Base-by-base conservation (phyloP, 768 basidiomycete genomes). In the Pulveroboletus sp. region DNA sequence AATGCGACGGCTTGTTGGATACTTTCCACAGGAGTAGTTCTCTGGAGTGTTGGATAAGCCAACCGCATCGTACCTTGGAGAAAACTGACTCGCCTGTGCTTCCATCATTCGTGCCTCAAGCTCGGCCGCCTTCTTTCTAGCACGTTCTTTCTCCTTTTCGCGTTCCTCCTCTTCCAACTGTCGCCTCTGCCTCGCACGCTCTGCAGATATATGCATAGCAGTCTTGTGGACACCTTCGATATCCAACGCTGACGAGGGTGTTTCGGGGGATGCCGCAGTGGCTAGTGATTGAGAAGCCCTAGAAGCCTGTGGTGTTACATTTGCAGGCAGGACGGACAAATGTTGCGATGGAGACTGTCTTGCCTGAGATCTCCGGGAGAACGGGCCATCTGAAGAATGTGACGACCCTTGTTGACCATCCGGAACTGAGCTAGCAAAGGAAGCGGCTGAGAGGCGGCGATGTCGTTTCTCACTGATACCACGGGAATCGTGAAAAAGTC, bases 151-250 rank as follows among this genome's bases (percentile, higher is more conserved):
- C 65, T 86, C 85, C 40, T 80, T 84, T 61, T 90, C 84, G 14
- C 91, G 77, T 56, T 88, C 85, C 52, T 83, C 85, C 62, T 94
- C 93, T 57, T 94, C 92, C 43, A 86, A 78, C 59, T 89, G 84
- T 40, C 90, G 73, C 45, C 92, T 75, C 52, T 85, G 78, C 59
- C 81, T 85, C 6, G 92, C 92, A 34, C 90, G 79, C 52, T 89
- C 90, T 2, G 92, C 92, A 6, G 88, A 88, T 46, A 68, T 78
- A 51, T 91, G 90, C 92, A 94, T 93, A 16, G 84, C 70, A 39
- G 82, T 81, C 63, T 87, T 87, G 49, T 79, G 76, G n/a, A 72
- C 78, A 43, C 81, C 81, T 43, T 90, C 86, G 25, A 87, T 59
- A 47, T 82, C 81, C 29, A 72, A 63, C 21, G 52, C 49, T 33